These are phyloP conservation scores for Phlebiopsis gigantea DNA, from an alignment of 768 basidiomycete genomes.

Conservation along the genomic window DNA sequence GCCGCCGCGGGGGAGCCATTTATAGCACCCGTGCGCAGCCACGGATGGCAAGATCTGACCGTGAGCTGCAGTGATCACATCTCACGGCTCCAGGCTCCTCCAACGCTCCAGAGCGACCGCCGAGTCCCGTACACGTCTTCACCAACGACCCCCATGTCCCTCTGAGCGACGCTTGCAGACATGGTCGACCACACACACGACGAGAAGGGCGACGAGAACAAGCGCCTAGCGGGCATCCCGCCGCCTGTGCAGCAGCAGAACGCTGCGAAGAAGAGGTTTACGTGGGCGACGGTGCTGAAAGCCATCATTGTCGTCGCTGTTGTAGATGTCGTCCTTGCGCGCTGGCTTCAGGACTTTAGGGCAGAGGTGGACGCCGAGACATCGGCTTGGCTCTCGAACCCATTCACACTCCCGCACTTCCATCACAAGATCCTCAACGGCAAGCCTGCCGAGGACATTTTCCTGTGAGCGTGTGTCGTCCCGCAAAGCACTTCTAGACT, in stretches of 20 bases:
- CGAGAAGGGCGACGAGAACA: constrained; percentile 2
- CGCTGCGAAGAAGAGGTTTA: neutral
- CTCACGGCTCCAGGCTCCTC: neutral
- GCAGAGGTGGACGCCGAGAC: constrained; percentile 12
- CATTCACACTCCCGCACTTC: neutral
- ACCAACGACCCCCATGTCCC: constrained; percentile 1
- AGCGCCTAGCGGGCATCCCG: constrained; percentile 5
- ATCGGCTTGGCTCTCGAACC: constrained; percentile 7
- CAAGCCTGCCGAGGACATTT: constrained; percentile 37
- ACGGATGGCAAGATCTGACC: neutral
- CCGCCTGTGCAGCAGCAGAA: constrained; percentile 3
- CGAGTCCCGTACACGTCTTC: neutral
- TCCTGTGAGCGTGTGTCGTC: constrained; percentile 31
- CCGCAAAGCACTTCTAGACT: neutral
- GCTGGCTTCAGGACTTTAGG: constrained; percentile 6
- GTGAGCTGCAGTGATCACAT: neutral
- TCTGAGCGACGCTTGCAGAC: neutral
- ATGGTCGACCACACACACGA: constrained; percentile 2
- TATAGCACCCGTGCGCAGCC: neutral
- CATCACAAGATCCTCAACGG: constrained; percentile 23
- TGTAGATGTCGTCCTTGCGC: neutral
- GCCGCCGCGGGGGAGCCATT: neutral
- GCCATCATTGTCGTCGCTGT: neutral
- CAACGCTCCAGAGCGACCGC: neutral
- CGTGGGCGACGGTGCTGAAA: neutral